These are phyloP conservation scores for Phaeosphaeria sp. DNA, from an alignment of 2,329 filamentous ascomycete genomes.

Conservation along the genomic window DNA sequence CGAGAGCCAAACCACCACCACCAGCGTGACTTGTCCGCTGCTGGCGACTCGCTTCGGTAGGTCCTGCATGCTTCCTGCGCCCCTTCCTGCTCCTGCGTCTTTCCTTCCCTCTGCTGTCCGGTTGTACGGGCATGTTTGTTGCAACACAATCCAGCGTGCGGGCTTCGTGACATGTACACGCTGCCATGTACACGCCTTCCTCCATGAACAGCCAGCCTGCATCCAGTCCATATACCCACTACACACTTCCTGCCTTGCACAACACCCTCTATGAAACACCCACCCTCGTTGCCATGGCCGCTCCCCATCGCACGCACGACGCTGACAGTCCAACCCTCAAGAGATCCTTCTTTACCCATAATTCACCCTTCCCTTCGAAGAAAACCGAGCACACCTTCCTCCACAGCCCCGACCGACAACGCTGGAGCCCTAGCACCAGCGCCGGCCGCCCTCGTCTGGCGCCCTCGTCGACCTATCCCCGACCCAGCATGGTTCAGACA, in stretches of 20 bases:
- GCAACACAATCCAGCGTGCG: conserved; percentile 9
- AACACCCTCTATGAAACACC: conserved; percentile 5
- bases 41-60: conserved; percentile 39
- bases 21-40: conserved; percentile 22
- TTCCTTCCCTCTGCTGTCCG: not conserved
- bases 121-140: conserved; percentile 8
- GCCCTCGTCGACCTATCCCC: conserved; percentile 14
- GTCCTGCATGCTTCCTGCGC: conserved; percentile 29
- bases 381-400: conserved; percentile 28
- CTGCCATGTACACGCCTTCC: conserved; percentile 15
- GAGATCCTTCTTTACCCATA: conserved; percentile 45
- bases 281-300: conserved; percentile 28
- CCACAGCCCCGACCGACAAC: conserved; percentile 13
- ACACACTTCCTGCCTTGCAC: conserved; percentile 10
- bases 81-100: conserved; percentile 6
- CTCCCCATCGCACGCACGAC: conserved; percentile 30
- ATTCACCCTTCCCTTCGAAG: conserved; percentile 42
- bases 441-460: conserved; percentile 27
- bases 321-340: conserved; percentile 46
- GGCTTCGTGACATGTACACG: conserved; percentile 14
- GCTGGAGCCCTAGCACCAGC: conserved; percentile 21
- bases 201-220: conserved; percentile 4
- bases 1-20: conserved; percentile 38
- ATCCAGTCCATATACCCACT: conserved; percentile 6
- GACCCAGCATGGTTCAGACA: conserved; percentile 48